Evolutionary conservation across 2,329 filamentous ascomycete species (phyloP), one percentile per base, ranked within the genome.

Genomic region (Cadophora sp.): DNA sequence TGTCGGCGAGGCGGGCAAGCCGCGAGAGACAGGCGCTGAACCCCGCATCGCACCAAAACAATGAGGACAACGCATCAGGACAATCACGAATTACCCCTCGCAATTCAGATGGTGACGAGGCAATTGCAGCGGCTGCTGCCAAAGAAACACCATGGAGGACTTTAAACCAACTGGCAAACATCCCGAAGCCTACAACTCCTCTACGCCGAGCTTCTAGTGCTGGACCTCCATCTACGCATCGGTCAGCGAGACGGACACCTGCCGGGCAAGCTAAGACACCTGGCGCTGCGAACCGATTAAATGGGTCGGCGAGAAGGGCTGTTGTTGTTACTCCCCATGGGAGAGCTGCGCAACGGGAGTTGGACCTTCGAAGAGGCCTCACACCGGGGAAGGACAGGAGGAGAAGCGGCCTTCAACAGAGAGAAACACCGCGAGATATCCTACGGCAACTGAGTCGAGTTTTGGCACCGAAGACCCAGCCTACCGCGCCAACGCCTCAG

Each of bases 381-480:
- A 91, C 88, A 0, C 88, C 88, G 0, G 87, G 86, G 22, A 85
- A 84, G 70, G 83, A 84, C 64, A 83, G 85, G 24, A 82, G 88
- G n/a, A 84, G 83, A 72, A 90, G 87, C 74, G 75, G 85, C 62
- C 83, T 84, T 72, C 83, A 84, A 68, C 83, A 85, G 73, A 80
- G 86, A 69, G 86, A 89, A 75, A 86, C 86, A 5, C 85, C 87
- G 1, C 81, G 84, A 73, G 84, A 84, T 68, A 75, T 85, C 26
- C 75, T 89, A 56, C 83, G 86, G 62, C 82, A 83, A 66, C 81
- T 91, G 29, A 85, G 86, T 66, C 81, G 83, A 61, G 80, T 83
- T 6, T 78, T 90, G 51, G 88, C 87, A 14, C 83, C 84, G 3
- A 76, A 74, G 22, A 73, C 77, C 11, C 59, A 71, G 6, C 74